phyloP scores from a whole-genome alignment of 257 asterid species.

The Schizonepeta tenuifolia region DNA sequence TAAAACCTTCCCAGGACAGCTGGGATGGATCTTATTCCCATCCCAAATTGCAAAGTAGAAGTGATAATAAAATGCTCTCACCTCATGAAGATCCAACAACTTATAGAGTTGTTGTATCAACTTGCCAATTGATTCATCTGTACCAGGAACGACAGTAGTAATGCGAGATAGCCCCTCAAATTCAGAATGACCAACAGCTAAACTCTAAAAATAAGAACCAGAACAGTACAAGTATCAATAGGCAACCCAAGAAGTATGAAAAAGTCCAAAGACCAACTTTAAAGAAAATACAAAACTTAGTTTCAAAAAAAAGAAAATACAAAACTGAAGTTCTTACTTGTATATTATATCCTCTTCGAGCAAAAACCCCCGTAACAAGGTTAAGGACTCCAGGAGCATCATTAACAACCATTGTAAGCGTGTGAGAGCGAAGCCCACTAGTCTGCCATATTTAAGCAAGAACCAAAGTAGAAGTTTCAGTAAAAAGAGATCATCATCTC shows the following conservation, averaged over 20 bases:
- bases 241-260: constrained; percentile 13
- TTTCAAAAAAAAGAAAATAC: no score
- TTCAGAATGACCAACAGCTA: constrained; percentile 98
- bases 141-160: constrained; percentile 98
- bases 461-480: neutral
- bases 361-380: constrained; percentile 87
- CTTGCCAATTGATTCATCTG: constrained; percentile 85
- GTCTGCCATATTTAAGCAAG: constrained; percentile 56
- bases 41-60: constrained; percentile 11
- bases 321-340: constrained; percentile 53
- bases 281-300: constrained; percentile 21
- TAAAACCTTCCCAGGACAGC: neutral
- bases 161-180: constrained; percentile 94
- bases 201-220: constrained; percentile 61
- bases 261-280: constrained; percentile 1
- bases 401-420: constrained; percentile 89
- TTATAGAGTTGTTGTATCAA: constrained; percentile 85
- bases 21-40: neutral
- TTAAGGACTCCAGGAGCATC: constrained; percentile 98
- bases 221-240: constrained; percentile 11
- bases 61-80: constrained; percentile 43
- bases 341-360: constrained; percentile 97
- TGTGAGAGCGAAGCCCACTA: constrained; percentile 92
- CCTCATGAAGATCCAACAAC: constrained; percentile 94
- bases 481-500: constrained; percentile 1